Evolutionary conservation across 1,139 yeast genomes (phyloP), one percentile per base, ranked within the genome.

Genomic region (Eremothecium gossypii): DNA sequence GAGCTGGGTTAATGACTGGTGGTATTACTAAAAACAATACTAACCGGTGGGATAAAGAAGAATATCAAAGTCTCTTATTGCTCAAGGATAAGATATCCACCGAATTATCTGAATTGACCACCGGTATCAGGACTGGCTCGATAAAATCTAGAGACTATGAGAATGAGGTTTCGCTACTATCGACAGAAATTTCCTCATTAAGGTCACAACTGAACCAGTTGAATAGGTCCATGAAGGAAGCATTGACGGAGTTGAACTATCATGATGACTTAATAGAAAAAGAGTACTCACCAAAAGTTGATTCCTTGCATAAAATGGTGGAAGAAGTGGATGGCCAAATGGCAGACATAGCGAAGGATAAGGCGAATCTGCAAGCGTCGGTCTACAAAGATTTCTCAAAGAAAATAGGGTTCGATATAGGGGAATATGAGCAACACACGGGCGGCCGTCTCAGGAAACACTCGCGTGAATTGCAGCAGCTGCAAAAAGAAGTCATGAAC

Each of bases 1-100:
- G 76, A 54, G 80, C 91, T 8, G 96, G 96, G 7, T 69, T 87
- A 38, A 85, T 91, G 94, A 83, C 97, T 10, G 97, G 96, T 63
- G 97, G 97, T 50, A 64, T 54, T 55, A 67, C 67, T 35, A 67
- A 52, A 52, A 71, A 62, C 27, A 50, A 56, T 49, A 53, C 61
- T 45, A 64, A 65, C 45, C 72, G 76, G 50, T 86, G 95, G 95
- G 87, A 81, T 55, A 85, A 82, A 54, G 73, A 75, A 41, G 87
- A 83, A 51, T 75, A 78, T 53, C 74, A 74, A 42, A 67, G 71
- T 27, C 67, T 87, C 49, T 71, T 67, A 42, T 71, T 70, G 32
- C 55, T 73, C 43, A 84, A 83, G 52, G 91, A 83, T 37, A 77
- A 77, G 12, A 63, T 85, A 28, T 58, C 72, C 12, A 55, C 61